These are phyloP conservation scores for Digitaria exilis DNA, from an alignment of 202 grass and related monocot species.

Conservation along the genomic window DNA sequence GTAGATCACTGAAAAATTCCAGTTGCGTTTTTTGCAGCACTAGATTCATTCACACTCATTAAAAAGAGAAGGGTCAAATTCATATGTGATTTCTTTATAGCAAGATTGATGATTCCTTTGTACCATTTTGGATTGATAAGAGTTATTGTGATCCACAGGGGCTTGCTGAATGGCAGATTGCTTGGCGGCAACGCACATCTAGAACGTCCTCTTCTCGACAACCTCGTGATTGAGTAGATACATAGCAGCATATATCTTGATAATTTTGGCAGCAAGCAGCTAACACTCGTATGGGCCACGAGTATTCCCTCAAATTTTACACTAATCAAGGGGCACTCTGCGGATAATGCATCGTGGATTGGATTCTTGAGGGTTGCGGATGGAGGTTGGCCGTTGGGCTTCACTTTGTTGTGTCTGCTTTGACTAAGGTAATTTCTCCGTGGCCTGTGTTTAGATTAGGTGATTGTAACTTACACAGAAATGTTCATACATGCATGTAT, in stretches of 20 bases:
- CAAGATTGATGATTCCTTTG: neutral
- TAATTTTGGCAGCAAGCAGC: constrained; percentile 39
- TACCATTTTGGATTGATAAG: constrained; percentile 41
- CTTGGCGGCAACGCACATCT: constrained; percentile 47
- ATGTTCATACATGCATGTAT: constrained; percentile 30
- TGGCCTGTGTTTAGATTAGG: constrained; percentile 24
- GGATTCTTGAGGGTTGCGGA: too few relatives aligned
- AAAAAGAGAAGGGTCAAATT: neutral
- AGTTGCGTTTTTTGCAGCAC: constrained; percentile 3
- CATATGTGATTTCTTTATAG: neutral
- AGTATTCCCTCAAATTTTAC: neutral
- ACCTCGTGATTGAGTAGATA: constrained; percentile 73
- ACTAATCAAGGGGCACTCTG: constrained; percentile 13
- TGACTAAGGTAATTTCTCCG: too few relatives aligned
- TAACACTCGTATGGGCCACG: constrained; percentile 28
- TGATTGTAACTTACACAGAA: constrained; percentile 23
- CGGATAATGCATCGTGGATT: too few relatives aligned
- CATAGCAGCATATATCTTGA: constrained; percentile 20
- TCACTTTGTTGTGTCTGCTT: too few relatives aligned
- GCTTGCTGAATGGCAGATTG: constrained; percentile 55
- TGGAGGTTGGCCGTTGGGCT: neutral
- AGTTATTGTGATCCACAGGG: constrained; percentile 49
- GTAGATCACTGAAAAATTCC: neutral
- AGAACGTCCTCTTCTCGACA: constrained; percentile 79
- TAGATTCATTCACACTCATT: neutral